A percentile compares a stretch with the other conserved stretches of the same genome.
phyloP scores from a whole-genome alignment of 1,284 basidiomycete genomes.

The Sutorius eximius region DNA sequence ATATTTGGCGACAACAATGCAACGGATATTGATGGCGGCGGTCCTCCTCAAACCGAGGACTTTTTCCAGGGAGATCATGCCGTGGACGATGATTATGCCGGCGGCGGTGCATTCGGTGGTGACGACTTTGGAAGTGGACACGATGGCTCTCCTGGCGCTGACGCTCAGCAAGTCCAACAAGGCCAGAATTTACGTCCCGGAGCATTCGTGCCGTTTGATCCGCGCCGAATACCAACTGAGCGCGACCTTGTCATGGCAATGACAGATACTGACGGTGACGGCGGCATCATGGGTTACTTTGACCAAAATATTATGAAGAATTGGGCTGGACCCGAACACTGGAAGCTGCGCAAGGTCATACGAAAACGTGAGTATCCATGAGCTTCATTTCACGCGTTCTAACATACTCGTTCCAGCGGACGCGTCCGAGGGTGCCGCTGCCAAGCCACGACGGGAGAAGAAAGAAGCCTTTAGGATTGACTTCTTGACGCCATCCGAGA shows the following conservation, averaged over 20 bases:
- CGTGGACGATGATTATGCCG: conserved; percentile 53
- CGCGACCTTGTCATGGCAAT: conserved; percentile 84
- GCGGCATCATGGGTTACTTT: conserved; percentile 89
- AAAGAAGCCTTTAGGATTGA: conserved; percentile 91
- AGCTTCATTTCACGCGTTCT: conserved; percentile 1
- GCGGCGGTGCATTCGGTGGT: conserved; percentile 44
- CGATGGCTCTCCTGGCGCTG: conserved; percentile 43
- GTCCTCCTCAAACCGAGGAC: conserved; percentile 62
- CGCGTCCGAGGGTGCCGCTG: conserved; percentile 43
- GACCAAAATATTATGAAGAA: conserved; percentile 89
- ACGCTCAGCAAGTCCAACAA: conserved; percentile 37
- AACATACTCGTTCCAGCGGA: conserved; percentile 44
- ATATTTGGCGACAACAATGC: conserved; percentile 32
- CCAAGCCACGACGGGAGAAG: conserved; percentile 68
- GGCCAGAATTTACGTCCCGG: conserved; percentile 45
- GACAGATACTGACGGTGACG: conserved; percentile 64
- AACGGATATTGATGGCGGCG: conserved; percentile 49
- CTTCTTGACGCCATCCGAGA: conserved; percentile 67
- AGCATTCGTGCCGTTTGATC: conserved; percentile 75
- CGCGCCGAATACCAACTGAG: conserved; percentile 66
- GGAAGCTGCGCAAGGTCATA: conserved; percentile 84
- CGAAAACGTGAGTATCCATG: conserved; percentile 59
- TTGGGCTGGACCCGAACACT: conserved; percentile 99
- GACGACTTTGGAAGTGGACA: conserved; percentile 47
- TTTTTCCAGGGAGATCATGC: conserved; percentile 77